Conservation (phyloP, 2,329 filamentous ascomycete genomes). For the Botrytis aclada region DNA sequence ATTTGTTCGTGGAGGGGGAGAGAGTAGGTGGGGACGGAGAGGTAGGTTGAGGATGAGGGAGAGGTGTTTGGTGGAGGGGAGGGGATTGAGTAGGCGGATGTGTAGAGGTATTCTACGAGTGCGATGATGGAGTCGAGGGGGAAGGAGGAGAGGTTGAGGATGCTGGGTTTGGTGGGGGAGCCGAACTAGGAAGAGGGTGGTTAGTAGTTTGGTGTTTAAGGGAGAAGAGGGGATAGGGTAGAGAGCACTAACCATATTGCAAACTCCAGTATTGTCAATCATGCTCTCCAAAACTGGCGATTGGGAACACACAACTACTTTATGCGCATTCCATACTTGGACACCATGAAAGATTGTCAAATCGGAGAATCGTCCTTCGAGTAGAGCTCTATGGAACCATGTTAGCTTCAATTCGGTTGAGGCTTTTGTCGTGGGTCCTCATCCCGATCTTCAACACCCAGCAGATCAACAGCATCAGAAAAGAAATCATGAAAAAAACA, state of each 20-base stretch:
- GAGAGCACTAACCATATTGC: neutral
- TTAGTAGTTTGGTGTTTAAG: neutral
- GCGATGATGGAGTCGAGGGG: constrained; percentile 14
- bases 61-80: constrained; percentile 4
- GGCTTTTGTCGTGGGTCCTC: neutral
- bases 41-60: constrained; percentile 16
- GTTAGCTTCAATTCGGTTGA: neutral
- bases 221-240: neutral
- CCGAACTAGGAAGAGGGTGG: neutral
- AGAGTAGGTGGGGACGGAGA: constrained; percentile 8
- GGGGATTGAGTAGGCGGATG: constrained; percentile 22
- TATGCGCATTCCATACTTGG: constrained; percentile 29
- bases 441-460: neutral
- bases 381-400: constrained; percentile 23
- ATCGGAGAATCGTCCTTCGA: constrained; percentile 31
- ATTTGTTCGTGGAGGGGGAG: constrained; percentile 26
- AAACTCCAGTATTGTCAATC: constrained; percentile 18
- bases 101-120: constrained; percentile 32
- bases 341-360: constrained; percentile 27
- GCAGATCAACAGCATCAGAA: neutral
- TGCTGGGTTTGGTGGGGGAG: neutral
- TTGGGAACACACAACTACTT: constrained; percentile 31
- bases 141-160: constrained; percentile 24
- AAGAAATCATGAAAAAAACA: neutral
- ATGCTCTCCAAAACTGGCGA: constrained; percentile 27